A percentile compares a stretch with the other conserved stretches of the same genome.
Conservation (phyloP, 1,284 basidiomycete species). For the Butyriboletus pseudospeciosus region DNA sequence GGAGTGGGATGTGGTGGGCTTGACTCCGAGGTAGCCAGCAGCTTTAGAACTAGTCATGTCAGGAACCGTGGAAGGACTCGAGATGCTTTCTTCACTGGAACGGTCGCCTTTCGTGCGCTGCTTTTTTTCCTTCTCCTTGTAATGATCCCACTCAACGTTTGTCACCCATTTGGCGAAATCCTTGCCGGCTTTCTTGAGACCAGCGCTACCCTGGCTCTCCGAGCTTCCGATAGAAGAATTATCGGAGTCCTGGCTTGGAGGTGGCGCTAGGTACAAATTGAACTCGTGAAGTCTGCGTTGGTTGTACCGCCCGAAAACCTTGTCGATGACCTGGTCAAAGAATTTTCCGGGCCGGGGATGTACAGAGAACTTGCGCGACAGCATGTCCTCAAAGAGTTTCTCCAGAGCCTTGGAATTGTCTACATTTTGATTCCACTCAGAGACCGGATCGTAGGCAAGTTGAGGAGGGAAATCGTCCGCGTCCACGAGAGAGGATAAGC, state of each 20-base stretch:
- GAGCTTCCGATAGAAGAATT: slow-evolving; percentile 24
- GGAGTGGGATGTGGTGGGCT: slow-evolving; percentile 1
- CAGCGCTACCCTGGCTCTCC: slow-evolving; percentile 18
- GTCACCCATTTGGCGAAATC: slow-evolving; percentile 34
- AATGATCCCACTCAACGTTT: slow-evolving; percentile 35
- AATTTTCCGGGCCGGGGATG: slow-evolving; percentile 46
- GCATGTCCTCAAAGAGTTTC: slow-evolving; percentile 50
- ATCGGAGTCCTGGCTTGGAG: slow-evolving; percentile 25
- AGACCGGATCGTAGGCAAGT: slow-evolving; percentile 21
- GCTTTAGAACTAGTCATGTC: slow-evolving; percentile 40
- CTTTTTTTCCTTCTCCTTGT: slow-evolving; percentile 23
- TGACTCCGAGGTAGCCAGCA: slow-evolving; percentile 40
- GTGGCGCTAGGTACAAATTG: slow-evolving; percentile 55
- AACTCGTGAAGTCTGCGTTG: slow-evolving; percentile 40
- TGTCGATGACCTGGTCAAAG: slow-evolving; percentile 39
- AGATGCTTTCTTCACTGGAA: slow-evolving; percentile 25
- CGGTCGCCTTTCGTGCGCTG: slow-evolving; percentile 24
- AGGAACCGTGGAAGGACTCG: slow-evolving; percentile 22
- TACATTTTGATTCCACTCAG: slow-evolving; percentile 36
- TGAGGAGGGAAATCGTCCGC: slow-evolving; percentile 4
- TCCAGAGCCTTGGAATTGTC: slow-evolving; percentile 44
- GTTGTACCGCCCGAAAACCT: slow-evolving; percentile 47
- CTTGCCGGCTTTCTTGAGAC: slow-evolving; percentile 27
- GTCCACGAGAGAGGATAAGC: slow-evolving; percentile 23
- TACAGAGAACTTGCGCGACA: slow-evolving; percentile 45